Base-by-base conservation (phyloP, 2,329 filamentous ascomycete species). In the Lachnellula willkommii region DNA sequence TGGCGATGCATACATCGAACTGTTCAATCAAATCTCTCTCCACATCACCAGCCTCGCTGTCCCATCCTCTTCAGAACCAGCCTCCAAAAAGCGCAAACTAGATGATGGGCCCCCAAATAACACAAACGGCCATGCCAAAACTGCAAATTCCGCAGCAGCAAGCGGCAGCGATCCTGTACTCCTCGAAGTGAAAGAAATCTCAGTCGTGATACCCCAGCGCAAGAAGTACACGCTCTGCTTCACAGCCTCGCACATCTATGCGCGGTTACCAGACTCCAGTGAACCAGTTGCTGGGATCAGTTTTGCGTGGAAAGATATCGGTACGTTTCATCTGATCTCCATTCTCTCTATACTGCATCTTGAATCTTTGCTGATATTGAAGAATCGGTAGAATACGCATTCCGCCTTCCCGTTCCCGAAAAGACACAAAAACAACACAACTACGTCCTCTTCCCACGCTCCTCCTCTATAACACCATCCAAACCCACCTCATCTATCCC, bases 181-280 rank as follows among this genome's bases (percentile, higher is more conserved):
- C 26, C 73, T 87, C 17, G 80, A 80, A 60, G 75, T 87, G 57
- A 84, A 83, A 68, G 84, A 87, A 46, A 83, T 88, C 20, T 87
- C 83, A 0, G 75, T 87, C n/a, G 80, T 82, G 1, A 76, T 86
- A 4, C 85, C 85, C 0, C 82, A 84, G 71, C 76, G 85, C 60
- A 88, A 88, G 71, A 88, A 87, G 70, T 83, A 83, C 62, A 81
- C 83, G 60, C 69, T 88, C 8, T 84, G 81, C 69, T 80, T 87
- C 59, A 87, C 83, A 2, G 71, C 76, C 5, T 75, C 77, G 57
- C 80, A 81, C 60, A 65, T 87, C 36, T 86, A 85, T 60, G 82
- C 82, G 14, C 75, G 79, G 37, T 72, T 74, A 1, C 73, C 80
- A 0, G 77, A 77, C 45, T 79, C 79, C 1, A 76, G 75, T 2